Conservation (phyloP, 148 eudicot genomes). For the Polygonum aviculare region DNA sequence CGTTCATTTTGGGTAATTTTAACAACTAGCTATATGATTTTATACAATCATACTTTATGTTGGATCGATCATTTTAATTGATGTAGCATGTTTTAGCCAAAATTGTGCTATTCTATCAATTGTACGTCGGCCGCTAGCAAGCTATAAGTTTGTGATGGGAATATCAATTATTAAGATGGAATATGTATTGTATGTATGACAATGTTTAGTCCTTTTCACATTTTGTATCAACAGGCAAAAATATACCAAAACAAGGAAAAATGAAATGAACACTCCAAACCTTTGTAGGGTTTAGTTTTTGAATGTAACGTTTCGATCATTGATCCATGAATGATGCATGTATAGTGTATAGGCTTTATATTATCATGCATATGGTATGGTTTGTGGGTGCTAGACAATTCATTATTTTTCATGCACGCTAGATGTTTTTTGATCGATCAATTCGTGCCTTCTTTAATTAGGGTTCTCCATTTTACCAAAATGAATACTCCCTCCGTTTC, state of each 20-base stretch:
- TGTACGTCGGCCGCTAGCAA: neutral
- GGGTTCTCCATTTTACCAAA: no score
- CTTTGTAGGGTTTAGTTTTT: neutral
- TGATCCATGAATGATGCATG: no score
- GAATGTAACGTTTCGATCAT: slow-evolving; percentile 3
- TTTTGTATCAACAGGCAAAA: neutral
- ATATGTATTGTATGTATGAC: neutral
- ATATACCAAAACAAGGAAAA: slow-evolving; percentile 1
- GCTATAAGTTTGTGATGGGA: slow-evolving; percentile 2
- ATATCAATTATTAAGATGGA: neutral
- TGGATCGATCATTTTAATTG: neutral
- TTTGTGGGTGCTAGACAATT: neutral
- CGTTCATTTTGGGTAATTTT: neutral
- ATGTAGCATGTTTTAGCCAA: neutral
- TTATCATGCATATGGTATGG: neutral
- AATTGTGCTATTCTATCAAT: neutral
- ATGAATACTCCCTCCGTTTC: no score
- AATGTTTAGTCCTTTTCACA: slow-evolving; percentile 1
- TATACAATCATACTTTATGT: neutral
- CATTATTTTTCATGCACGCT: neutral
- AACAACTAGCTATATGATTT: no score
- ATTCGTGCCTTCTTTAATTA: no score
- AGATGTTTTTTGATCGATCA: neutral
- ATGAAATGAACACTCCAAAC: neutral
- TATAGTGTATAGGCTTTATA: neutral